Evolutionary conservation across 305 asterid species (phyloP).

Genomic region (Fraxinus paxiana): DNA sequence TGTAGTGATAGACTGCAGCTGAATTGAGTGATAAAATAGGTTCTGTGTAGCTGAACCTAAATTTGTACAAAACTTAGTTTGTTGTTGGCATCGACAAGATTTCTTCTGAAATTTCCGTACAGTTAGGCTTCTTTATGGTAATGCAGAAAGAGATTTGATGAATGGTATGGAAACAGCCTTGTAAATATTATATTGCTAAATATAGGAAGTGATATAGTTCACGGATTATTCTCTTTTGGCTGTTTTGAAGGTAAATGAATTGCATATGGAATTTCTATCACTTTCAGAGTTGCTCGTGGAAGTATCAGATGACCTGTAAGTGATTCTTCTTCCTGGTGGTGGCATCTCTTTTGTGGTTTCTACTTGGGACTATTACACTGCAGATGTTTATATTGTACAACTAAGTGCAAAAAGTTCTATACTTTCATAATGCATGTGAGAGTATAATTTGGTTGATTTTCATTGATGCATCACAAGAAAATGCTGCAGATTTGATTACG

Average conservation of each 20-base stretch:
- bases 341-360: background rate
- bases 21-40: background rate
- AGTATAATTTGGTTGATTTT: conserved; percentile 19
- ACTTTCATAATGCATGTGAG: conserved; percentile 38
- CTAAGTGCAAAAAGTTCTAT: background rate
- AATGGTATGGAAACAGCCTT: background rate
- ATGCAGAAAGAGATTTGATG: background rate
- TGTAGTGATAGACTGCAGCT: background rate
- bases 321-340: conserved; percentile 21
- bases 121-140: background rate
- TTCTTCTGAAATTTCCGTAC: background rate
- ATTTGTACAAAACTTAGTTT: background rate
- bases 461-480: conserved; percentile 30
- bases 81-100: background rate
- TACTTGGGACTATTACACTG: background rate
- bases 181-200: conserved; percentile 3
- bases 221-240: conserved; percentile 37
- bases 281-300: conserved; percentile 87
- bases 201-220: conserved; percentile 17
- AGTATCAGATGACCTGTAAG: conserved; percentile 91
- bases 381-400: background rate
- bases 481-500: conserved; percentile 78
- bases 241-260: conserved; percentile 74
- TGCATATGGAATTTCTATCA: conserved; percentile 88
- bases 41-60: background rate